A percentile compares a stretch with the other conserved stretches of the same genome.
These are phyloP conservation scores for Patellaria atrata DNA, from an alignment of 495 filamentous ascomycete species.

Conservation along the genomic window DNA sequence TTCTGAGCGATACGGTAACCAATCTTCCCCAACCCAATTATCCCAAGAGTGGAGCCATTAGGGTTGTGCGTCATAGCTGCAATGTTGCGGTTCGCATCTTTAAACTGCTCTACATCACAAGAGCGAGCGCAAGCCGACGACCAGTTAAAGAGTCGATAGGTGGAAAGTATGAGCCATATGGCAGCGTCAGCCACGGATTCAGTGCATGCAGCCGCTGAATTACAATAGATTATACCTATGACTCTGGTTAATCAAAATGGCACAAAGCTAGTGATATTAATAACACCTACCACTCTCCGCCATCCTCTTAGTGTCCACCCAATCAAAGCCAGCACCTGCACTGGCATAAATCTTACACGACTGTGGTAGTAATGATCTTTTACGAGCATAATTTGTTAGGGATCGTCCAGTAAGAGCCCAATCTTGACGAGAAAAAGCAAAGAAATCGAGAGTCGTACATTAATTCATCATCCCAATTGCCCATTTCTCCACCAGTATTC, in stretches of 20 bases:
- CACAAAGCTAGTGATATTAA: too few relatives aligned
- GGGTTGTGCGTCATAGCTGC: conserved; percentile 44
- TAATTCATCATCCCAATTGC: conserved; percentile 57
- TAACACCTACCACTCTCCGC: conserved; percentile 50
- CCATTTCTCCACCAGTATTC: conserved; percentile 70
- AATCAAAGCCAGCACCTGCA: conserved; percentile 64
- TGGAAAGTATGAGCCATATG: conserved; percentile 47
- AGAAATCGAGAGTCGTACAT: conserved; percentile 28
- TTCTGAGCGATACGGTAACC: conserved; percentile 52
- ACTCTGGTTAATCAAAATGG: conserved; percentile 5
- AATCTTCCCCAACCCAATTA: conserved; percentile 56
- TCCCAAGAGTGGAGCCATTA: conserved; percentile 39
- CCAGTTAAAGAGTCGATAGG: conserved; percentile 50
- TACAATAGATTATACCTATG: conserved; percentile 56
- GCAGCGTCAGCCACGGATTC: conserved; percentile 55
- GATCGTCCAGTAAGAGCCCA: conserved; percentile 1
- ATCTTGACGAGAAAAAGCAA: background rate
- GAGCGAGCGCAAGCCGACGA: conserved; percentile 41
- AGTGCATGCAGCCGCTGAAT: conserved; percentile 50
- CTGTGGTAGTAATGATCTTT: conserved; percentile 39
- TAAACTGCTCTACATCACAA: conserved; percentile 29
- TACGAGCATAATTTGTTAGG: background rate
- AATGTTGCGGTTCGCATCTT: conserved; percentile 41
- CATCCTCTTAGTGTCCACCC: conserved; percentile 55
- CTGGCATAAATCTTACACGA: conserved; percentile 55